Evolutionary conservation across 1,284 basidiomycete genomes (phyloP).

Genomic region (Ganoderma boninense): DNA sequence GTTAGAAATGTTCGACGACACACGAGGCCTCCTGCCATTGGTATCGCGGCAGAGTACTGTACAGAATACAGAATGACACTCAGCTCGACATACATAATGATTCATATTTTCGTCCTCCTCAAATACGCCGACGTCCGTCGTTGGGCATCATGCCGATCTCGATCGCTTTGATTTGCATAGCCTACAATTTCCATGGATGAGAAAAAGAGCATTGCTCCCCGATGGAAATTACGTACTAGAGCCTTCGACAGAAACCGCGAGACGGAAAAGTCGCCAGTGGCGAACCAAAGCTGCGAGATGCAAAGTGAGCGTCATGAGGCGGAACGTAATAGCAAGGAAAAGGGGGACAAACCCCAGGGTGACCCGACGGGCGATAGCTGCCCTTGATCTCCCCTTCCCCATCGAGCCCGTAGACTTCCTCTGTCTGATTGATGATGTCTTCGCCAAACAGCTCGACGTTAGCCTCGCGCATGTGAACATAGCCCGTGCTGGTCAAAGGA

Average conservation of each 20-base stretch:
- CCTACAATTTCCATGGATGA: constrained; percentile 8
- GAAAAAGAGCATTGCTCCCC: background rate
- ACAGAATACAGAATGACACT: background rate
- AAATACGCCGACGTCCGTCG: background rate
- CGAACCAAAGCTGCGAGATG: constrained; percentile 45
- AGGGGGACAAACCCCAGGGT: constrained; percentile 37
- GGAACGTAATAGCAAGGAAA: background rate
- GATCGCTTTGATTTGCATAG: constrained; percentile 26
- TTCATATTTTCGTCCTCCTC: background rate
- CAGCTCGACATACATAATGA: background rate
- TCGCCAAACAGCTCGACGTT: constrained; percentile 56
- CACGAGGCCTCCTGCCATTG: background rate
- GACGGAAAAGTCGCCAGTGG: constrained; percentile 44
- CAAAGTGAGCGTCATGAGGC: too few relatives aligned
- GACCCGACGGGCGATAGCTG: constrained; percentile 42
- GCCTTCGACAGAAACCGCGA: constrained; percentile 45
- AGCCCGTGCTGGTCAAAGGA: constrained; percentile 37
- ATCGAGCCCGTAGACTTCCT: constrained; percentile 63
- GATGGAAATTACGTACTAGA: constrained; percentile 37
- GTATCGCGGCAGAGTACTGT: background rate
- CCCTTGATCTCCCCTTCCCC: constrained; percentile 65
- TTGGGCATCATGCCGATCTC: constrained; percentile 17
- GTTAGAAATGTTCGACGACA: background rate
- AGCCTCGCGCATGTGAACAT: constrained; percentile 47
- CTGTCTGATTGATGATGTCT: constrained; percentile 53